phyloP scores from a whole-genome alignment of 768 basidiomycete species.

The Clitopilus passeckerianus region DNA sequence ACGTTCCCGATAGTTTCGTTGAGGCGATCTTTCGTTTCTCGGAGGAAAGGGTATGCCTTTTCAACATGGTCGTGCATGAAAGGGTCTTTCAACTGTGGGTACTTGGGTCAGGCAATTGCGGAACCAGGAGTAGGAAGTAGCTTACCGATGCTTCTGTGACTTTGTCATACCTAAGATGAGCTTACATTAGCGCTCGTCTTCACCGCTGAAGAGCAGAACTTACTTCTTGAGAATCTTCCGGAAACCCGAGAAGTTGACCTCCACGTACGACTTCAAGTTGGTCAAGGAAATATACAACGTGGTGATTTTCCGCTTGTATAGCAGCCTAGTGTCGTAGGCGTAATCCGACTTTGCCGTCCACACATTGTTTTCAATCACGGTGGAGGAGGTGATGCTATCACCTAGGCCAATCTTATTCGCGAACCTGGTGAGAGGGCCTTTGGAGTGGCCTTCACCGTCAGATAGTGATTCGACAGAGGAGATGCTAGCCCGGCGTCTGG shows the following conservation, averaged over 20 bases:
- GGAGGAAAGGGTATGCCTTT: constrained; percentile 60
- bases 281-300: constrained; percentile 73
- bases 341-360: constrained; percentile 82
- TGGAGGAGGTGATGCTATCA: constrained; percentile 44
- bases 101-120: constrained; percentile 1
- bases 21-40: constrained; percentile 56
- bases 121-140: not conserved
- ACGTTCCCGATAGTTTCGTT: constrained; percentile 54
- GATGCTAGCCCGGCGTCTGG: not conserved
- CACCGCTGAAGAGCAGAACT: constrained; percentile 14
- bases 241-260: constrained; percentile 91
- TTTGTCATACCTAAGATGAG: constrained; percentile 79
- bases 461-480: not conserved
- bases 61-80: constrained; percentile 76
- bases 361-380: constrained; percentile 37
- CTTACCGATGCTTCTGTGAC: constrained; percentile 68
- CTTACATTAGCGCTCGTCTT: not conserved
- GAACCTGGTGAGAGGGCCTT: constrained; percentile 25
- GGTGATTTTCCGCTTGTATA: constrained; percentile 89
- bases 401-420: constrained; percentile 48
- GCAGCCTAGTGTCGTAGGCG: constrained; percentile 75
- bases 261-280: constrained; percentile 80
- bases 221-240: constrained; percentile 95
- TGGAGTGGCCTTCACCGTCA: not conserved
- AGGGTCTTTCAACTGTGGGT: constrained; percentile 60